A percentile compares a stretch with the other conserved stretches of the same genome.
These are phyloP conservation scores for Epichloe uncinata DNA, from an alignment of 2,329 filamentous ascomycete genomes.

Conservation along the genomic window DNA sequence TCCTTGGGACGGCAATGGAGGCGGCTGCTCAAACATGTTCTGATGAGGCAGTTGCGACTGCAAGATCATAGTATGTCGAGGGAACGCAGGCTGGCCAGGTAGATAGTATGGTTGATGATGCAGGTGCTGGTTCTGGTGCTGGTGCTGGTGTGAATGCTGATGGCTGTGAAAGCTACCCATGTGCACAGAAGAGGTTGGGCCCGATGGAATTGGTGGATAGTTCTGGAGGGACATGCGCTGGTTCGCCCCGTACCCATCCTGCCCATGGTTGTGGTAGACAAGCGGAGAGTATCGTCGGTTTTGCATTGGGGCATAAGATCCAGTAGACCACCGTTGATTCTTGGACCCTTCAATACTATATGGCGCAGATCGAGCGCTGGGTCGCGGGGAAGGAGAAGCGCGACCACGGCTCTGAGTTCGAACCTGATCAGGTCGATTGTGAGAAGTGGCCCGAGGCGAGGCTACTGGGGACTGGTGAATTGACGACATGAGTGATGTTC, in stretches of 20 bases:
- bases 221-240: slow-evolving; percentile 39
- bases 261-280: slow-evolving; percentile 43
- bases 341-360: slow-evolving; percentile 55
- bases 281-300: slow-evolving; percentile 46
- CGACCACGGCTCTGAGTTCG: slow-evolving; percentile 54
- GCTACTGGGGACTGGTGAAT: slow-evolving; percentile 60
- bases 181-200: slow-evolving; percentile 30
- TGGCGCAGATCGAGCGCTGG: slow-evolving; percentile 53
- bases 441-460: slow-evolving; percentile 53
- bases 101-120: slow-evolving; percentile 39
- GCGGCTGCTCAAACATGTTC: slow-evolving; percentile 44
- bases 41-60: slow-evolving; percentile 33
- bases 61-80: slow-evolving; percentile 46
- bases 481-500: slow-evolving; percentile 57
- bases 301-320: slow-evolving; percentile 49
- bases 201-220: slow-evolving; percentile 19
- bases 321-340: slow-evolving; percentile 67
- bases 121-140: slow-evolving; percentile 18
- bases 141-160: slow-evolving; percentile 16
- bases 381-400: slow-evolving; percentile 58
- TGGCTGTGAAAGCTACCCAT: slow-evolving; percentile 37
- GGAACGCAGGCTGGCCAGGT: slow-evolving; percentile 36
- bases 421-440: slow-evolving; percentile 47
- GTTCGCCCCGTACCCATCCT: slow-evolving; percentile 44
- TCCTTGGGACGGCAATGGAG: slow-evolving; percentile 55